Percentiles rank a stretch among this genome's conserved stretches.
phyloP scores from a whole-genome alignment of 2,329 filamentous ascomycete species.

The Grosmannia serpens region DNA sequence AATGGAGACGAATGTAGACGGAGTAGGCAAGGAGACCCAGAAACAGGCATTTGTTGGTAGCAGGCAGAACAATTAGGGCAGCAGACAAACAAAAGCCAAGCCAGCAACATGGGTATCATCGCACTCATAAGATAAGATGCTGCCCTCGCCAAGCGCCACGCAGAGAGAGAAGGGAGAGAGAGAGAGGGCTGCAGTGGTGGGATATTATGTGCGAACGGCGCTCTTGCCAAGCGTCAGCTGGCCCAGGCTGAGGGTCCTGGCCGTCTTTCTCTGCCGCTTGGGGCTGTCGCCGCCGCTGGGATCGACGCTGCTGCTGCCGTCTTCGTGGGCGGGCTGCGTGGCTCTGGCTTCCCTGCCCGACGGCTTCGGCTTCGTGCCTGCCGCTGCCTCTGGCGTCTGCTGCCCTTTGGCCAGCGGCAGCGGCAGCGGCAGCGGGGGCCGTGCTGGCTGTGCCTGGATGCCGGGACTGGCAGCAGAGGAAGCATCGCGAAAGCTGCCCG shows the following conservation, averaged over 20 bases:
- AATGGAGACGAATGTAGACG: no score
- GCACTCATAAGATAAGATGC: not conserved
- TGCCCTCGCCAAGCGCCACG: no score
- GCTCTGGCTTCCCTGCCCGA: no score
- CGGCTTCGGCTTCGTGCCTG: not conserved
- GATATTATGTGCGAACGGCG: constrained; percentile 4
- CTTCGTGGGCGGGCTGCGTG: not conserved
- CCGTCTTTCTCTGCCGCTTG: constrained; percentile 36
- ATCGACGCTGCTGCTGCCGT: constrained; percentile 17
- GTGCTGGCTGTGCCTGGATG: constrained; percentile 6
- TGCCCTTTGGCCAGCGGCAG: not conserved
- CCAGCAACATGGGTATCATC: not conserved
- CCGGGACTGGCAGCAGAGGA: not conserved
- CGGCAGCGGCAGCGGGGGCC: constrained; percentile 5
- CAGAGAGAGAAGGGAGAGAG: not conserved
- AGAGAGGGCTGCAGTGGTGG: not conserved
- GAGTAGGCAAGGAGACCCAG: no score
- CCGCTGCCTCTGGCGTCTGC: constrained; percentile 3
- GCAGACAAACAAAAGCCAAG: not conserved
- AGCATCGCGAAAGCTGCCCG: constrained; percentile 3
- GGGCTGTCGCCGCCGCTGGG: constrained; percentile 21
- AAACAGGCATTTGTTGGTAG: no score
- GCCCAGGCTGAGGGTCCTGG: constrained; percentile 52
- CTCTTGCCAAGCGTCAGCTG: constrained; percentile 35
- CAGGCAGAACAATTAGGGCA: no score